Conservation (phyloP, 495 filamentous ascomycete genomes). For the Penicillium riverlandense region DNA sequence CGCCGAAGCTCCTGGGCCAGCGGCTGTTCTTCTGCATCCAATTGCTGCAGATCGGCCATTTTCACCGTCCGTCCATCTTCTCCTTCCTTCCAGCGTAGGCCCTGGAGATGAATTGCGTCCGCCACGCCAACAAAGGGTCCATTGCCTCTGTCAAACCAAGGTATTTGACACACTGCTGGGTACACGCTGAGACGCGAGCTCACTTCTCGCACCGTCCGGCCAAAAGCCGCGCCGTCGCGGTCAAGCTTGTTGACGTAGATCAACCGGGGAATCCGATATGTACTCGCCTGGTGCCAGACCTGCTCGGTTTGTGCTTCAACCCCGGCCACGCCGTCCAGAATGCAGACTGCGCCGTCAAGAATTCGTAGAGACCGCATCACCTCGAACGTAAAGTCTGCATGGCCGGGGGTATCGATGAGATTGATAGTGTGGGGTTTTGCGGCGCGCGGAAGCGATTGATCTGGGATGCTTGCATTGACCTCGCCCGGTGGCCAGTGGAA, state of each 20-base stretch:
- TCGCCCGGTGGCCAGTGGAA: constrained; percentile 73
- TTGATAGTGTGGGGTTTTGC: constrained; percentile 67
- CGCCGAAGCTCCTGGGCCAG: constrained; percentile 65
- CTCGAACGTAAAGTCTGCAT: constrained; percentile 98
- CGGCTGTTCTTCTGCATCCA: constrained; percentile 42
- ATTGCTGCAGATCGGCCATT: constrained; percentile 38
- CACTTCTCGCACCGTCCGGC: constrained; percentile 76
- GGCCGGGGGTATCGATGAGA: constrained; percentile 94
- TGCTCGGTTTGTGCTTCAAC: constrained; percentile 98
- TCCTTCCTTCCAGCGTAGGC: constrained; percentile 48
- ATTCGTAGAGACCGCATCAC: constrained; percentile 89
- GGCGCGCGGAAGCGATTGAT: constrained; percentile 23
- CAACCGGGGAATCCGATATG: constrained; percentile 77
- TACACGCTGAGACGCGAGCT: constrained; percentile 70
- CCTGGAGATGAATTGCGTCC: constrained; percentile 62
- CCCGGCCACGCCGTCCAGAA: constrained; percentile 92
- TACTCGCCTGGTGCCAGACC: constrained; percentile 86
- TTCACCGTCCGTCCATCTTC: constrained; percentile 61
- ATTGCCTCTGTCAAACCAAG: constrained; percentile 74
- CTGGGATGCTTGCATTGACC: constrained; percentile 9
- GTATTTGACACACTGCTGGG: constrained; percentile 91
- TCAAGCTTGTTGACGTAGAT: constrained; percentile 96
- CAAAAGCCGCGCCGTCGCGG: constrained; percentile 87
- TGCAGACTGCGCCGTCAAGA: constrained; percentile 91
- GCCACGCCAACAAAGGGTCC: constrained; percentile 74